phyloP scores from a whole-genome alignment of 176 grass and related monocot genomes.

The Zoysia japonica region DNA sequence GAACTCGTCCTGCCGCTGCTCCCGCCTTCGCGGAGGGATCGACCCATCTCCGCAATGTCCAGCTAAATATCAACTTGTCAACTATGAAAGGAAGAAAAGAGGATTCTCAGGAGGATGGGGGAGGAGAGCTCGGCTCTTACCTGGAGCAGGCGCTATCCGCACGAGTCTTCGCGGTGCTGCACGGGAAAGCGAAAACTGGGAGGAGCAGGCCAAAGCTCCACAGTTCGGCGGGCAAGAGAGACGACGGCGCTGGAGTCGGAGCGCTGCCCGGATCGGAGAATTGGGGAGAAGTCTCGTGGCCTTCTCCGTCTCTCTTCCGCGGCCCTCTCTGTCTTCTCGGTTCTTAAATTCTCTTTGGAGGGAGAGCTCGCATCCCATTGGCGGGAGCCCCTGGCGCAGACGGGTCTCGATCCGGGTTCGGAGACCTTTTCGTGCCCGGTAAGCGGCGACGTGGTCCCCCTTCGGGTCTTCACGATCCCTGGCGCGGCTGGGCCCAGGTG shows the following conservation, averaged over 20 bases:
- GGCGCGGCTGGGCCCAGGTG: not conserved
- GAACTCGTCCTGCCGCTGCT: too few relatives aligned
- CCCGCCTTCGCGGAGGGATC: too few relatives aligned
- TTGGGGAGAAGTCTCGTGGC: slow-evolving; percentile 8
- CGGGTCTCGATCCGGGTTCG: not conserved
- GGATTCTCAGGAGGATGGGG: too few relatives aligned
- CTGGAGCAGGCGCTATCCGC: too few relatives aligned
- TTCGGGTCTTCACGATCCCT: not conserved
- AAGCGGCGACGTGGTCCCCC: not conserved
- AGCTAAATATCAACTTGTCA: too few relatives aligned
- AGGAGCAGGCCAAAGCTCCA: not conserved
- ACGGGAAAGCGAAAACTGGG: slow-evolving; percentile 1
- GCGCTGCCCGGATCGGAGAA: slow-evolving; percentile 25
- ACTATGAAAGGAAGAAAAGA: too few relatives aligned
- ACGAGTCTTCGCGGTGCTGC: too few relatives aligned
- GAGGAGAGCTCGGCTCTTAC: too few relatives aligned
- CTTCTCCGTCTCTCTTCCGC: not conserved
- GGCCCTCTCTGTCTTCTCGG: slow-evolving; percentile 1
- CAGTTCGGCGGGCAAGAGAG: not conserved
- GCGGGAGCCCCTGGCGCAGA: slow-evolving; percentile 14
- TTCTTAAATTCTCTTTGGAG: slow-evolving; percentile 54
- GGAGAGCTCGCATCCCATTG: slow-evolving; percentile 43
- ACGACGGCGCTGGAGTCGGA: slow-evolving; percentile 6
- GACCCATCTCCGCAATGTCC: too few relatives aligned
- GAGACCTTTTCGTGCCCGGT: not conserved